Base-by-base conservation (phyloP, 768 basidiomycete genomes). In the Lentinus brumalis region DNA sequence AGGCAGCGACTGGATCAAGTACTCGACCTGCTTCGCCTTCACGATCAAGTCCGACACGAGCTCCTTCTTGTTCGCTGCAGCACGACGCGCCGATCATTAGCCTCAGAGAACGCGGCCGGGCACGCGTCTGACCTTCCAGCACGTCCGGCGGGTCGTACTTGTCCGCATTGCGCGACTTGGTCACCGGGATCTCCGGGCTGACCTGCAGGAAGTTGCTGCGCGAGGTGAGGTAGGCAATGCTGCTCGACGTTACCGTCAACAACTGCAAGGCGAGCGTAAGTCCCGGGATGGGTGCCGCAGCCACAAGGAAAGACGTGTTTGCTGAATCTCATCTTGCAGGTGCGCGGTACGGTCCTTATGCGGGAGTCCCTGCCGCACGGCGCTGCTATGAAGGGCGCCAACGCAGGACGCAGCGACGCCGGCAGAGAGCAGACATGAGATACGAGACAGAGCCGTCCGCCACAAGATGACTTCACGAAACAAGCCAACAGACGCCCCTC, bases 11-110 rank as follows among this genome's bases (percentile, higher is more conserved):
- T 89, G 83, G 53, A 96, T 91, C 50, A 96, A 82, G 67, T 85
- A 88, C 67, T 96, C 90, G 44, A 96, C 84, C 72, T 95, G 92
- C 69, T 96, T 96, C 14, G 92, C 92, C 68, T 96, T 95, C 41
- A 86, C 81, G 42, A 95, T 82, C 42, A 96, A 78, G 68, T 96
- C 94, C 15, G 82, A 77, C 5, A 94, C 91, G 21, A 96, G 85
- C 72, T 96, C 93, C 64, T 84, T 88, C 72, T 89, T 85, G 76
- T 92, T 95, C 11, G 86, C 94, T 95, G 68, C 31, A 47, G 46
- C 46, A 56, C 0, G 61, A 50, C 21, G 46, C 6, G 3, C 14
- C 26, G 12, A 26, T 49, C 29, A n/a, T n/a, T n/a, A 56, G 55
- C 42, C 42, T 44, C n/a, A 40, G 16, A 10, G 10, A 16, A 40